Base-by-base conservation (phyloP, 805 yeast genomes). In the Starmerella cellae region DNA sequence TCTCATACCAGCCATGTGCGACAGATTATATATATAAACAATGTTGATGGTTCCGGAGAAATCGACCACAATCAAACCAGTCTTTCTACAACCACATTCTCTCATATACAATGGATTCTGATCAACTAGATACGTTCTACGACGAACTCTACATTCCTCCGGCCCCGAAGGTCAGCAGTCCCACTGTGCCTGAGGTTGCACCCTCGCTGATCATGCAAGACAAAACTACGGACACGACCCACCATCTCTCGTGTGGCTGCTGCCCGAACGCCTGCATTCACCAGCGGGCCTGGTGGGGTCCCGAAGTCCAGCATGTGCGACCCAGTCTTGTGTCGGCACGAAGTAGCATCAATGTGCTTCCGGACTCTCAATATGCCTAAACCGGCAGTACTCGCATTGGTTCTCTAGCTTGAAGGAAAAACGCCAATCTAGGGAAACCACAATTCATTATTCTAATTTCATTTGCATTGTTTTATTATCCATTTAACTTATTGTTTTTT, bases 151-250 rank as follows among this genome's bases (percentile, higher is more conserved):
- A 72, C 54, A 69, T 73, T 44, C 78, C 79, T 3, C 61, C 66
- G 6, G 33, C 48, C 13, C 55, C 56, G 20, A 38, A 42, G 36
- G 42, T 36, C 16, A 24, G 35, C 17, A 46, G 55, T 11, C 52
- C 54, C 22, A 38, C 44, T 24, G 65, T 72, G 9, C 77, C 78
- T 17, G 55, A 58, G 29, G 71, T 71, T 55, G 78, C 71, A 44
- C 79, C 79, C 3, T 70, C 77, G 40, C 60, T 74, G 41, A 71
- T 74, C 41, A 72, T 74, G 59, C 75, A 71, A 55, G 79, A 73
- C 57, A 60, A 61, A 42, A 69, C 68, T 50, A 71, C 75, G 13
- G 78, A 74, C 55, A 61, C 68, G 21, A 60, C 67, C 2, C 68
- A 65, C 44, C 67, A 66, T 29, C 55, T 60, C 44, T 35, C 50